Evolutionary conservation across 305 asterid genomes (phyloP).

Genomic region (Andrographis paniculata): DNA sequence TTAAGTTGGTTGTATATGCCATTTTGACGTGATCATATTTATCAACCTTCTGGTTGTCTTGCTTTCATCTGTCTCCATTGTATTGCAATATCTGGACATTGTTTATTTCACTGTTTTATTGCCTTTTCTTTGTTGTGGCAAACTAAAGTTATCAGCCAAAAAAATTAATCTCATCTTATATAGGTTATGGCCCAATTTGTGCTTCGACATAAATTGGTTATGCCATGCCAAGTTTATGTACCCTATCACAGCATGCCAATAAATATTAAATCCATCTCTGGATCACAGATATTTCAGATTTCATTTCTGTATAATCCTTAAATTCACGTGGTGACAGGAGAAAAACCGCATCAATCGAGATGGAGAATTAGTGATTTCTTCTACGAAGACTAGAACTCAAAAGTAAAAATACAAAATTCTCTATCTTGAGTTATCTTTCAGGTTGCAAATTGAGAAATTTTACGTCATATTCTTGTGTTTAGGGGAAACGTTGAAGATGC

Average conservation of each 20-base stretch:
- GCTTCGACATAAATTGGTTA: not conserved
- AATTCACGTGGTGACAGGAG: constrained; percentile 42
- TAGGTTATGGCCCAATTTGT: not conserved
- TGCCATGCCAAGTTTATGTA: not conserved
- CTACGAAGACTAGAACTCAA: constrained; percentile 86
- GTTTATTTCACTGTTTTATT: not conserved
- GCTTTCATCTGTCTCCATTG: not conserved
- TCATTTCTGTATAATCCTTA: no score
- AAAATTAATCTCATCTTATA: not conserved
- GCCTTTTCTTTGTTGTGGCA: not conserved
- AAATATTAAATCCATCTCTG: constrained; percentile 1
- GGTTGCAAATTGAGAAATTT: constrained; percentile 10
- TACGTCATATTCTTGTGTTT: constrained; percentile 22
- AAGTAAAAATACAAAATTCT: constrained; percentile 39
- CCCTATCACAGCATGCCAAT: not conserved
- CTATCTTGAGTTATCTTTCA: constrained; percentile 9
- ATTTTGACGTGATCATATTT: not conserved
- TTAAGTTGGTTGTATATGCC: not conserved
- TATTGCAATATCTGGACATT: no score
- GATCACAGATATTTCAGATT: not conserved
- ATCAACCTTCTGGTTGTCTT: not conserved
- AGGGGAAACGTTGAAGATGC: constrained; percentile 94
- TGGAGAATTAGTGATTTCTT: constrained; percentile 88
- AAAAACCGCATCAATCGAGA: constrained; percentile 87
- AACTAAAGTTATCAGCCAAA: not conserved